Evolutionary conservation across 2,329 filamentous ascomycete species (phyloP), one percentile per base, ranked within the genome.

Genomic region (Aureobasidium lini): DNA sequence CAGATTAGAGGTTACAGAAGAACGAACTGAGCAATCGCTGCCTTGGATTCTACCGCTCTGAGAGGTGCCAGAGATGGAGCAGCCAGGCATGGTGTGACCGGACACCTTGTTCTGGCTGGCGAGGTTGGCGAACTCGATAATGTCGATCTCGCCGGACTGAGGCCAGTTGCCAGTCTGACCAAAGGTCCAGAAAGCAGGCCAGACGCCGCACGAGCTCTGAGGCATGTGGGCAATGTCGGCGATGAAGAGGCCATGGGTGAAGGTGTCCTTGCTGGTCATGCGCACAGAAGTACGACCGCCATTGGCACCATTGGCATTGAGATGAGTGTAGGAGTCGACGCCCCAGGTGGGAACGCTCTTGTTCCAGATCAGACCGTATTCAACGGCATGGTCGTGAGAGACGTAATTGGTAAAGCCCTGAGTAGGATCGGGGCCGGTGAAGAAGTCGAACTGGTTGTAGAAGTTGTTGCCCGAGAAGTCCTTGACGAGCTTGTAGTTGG

Each of bases 351-450:
- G 56, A 11, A 49, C 29, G 18, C 31, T 46, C 29, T 48, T 46
- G 47, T 47, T 56, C 37, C 50, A 53, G 47, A 71, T 68, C 40
- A 70, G 62, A 13, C 62, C 60, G 18, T 59, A 61, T 28, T 54
- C 57, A 10, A 57, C 32, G 58, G 89, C 88, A 1, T 79, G 80
- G 18, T 70, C 61, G 53, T 80, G 76, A 63, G 82, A 76, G 57
- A 85, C 79, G 67, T 91, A 95, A 62, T 82, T 75, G 66, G 94
- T 89, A 66, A 84, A 90, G 37, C 89, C 90, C 62, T 85, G 66
- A 2, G 89, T 94, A 0, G 89, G 89, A 68, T 94, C 90, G 5
- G 65, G 16, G 10, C 61, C 73, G 9, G 76, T 79, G 64, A 73
- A 81, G 70, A 83, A 83, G 32, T 70, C 65, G 66, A 83, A 82